Conservation (phyloP, 2,329 filamentous ascomycete genomes). For the Chrysoporthe cubensis region DNA sequence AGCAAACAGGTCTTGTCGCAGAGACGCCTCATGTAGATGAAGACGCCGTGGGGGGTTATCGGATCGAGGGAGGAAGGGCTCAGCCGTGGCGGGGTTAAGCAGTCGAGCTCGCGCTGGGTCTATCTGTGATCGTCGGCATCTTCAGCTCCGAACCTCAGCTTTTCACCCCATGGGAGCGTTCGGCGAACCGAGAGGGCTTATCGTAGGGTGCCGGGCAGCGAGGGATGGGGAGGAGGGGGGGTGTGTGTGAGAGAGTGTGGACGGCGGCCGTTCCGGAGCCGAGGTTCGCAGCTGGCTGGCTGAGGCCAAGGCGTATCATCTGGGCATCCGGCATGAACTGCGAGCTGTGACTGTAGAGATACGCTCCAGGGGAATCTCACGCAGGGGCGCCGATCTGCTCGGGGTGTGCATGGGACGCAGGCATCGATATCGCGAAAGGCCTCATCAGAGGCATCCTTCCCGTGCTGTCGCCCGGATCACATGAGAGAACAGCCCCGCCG, state of each 20-base stretch:
- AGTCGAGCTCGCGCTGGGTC: neutral
- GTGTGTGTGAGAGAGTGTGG: neutral
- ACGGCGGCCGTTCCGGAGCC: neutral
- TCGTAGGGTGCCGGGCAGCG: too few species aligned
- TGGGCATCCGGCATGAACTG: too few species aligned
- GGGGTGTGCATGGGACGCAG: neutral
- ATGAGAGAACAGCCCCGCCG: neutral
- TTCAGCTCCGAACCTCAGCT: conserved; percentile 2
- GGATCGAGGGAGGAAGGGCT: neutral
- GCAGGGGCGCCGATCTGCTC: conserved; percentile 1
- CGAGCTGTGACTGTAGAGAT: neutral
- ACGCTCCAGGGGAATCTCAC: neutral
- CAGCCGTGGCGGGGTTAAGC: neutral
- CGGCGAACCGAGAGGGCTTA: neutral
- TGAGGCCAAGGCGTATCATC: neutral
- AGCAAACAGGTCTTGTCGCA: neutral
- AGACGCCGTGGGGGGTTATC: neutral
- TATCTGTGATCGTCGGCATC: neutral
- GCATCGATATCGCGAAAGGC: neutral
- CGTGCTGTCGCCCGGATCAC: neutral
- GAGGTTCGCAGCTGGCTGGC: neutral
- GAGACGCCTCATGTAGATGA: neutral
- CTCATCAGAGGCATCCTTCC: neutral
- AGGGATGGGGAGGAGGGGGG: neutral
- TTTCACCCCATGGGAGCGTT: neutral